These are phyloP conservation scores for Clarkia xantiana DNA, from an alignment of 345 rosid genomes.

Conservation along the genomic window DNA sequence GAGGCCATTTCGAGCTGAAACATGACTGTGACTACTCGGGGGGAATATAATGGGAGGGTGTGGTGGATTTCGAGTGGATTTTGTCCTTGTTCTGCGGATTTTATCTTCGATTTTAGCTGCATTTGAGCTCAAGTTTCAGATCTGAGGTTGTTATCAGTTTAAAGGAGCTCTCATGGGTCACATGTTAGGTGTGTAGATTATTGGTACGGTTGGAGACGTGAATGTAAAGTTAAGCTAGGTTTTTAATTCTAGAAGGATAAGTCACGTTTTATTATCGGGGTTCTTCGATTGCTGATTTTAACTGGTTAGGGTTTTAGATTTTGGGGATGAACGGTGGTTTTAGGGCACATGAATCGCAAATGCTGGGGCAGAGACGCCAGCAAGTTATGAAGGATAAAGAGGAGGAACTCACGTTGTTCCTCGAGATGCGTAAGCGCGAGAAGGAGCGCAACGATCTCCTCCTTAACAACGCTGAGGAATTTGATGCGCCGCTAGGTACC, in stretches of 20 bases:
- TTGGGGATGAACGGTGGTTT: conserved; percentile 78
- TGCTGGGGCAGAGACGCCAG: conserved; percentile 75
- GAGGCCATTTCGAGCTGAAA: conserved; percentile 9
- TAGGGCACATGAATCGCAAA: conserved; percentile 63
- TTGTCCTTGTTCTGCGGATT: conserved; percentile 1
- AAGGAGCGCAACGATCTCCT: conserved; percentile 58
- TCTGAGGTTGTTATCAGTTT: conserved; percentile 6
- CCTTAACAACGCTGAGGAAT: conserved; percentile 42
- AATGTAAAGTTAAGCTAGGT: conserved; percentile 17
- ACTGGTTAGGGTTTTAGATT: conserved; percentile 7
- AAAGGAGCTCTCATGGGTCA: conserved; percentile 7
- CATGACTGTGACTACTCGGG: too few relatives aligned
- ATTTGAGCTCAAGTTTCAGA: conserved; percentile 13
- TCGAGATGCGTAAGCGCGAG: conserved; percentile 86
- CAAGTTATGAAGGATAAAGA: conserved; percentile 81
- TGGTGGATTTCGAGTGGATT: conserved; percentile 9
- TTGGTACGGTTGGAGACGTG: conserved; percentile 13
- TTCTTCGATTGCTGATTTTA: conserved; percentile 1
- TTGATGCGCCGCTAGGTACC: conserved; percentile 61
- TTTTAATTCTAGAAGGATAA: conserved; percentile 4
- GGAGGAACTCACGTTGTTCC: conserved; percentile 82
- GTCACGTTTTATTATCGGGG: conserved; percentile 10
- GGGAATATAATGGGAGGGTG: conserved; percentile 5
- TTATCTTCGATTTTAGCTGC: conserved; percentile 2
- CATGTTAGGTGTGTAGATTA: conserved; percentile 17